Evolutionary conservation across 768 basidiomycete genomes (phyloP).

Genomic region (Agaricus subrufescens): DNA sequence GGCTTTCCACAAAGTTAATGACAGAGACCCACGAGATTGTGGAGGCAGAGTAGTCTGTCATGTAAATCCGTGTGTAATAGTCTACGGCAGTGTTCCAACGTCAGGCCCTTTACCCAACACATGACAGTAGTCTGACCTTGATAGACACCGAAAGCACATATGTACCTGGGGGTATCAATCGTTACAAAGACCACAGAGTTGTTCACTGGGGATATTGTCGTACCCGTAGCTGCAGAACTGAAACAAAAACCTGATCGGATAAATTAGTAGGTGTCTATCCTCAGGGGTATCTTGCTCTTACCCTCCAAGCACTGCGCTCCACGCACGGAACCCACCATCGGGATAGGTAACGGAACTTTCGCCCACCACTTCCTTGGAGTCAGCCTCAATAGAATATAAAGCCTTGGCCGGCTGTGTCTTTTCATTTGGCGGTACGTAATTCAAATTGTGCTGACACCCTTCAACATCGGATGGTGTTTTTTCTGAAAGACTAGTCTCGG

Average conservation of each 20-base stretch:
- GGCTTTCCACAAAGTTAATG: background rate
- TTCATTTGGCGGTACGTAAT: no score
- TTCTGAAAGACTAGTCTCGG: no score
- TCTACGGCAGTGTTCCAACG: conserved; percentile 17
- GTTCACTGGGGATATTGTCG: background rate
- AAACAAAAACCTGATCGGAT: conserved; percentile 24
- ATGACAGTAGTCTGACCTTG: conserved; percentile 24
- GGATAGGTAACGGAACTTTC: background rate
- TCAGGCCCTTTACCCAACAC: background rate
- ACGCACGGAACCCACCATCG: background rate
- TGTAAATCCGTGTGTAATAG: conserved; percentile 32
- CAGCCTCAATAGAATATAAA: no score
- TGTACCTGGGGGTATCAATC: conserved; percentile 21
- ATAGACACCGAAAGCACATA: conserved; percentile 37
- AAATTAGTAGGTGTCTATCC: background rate
- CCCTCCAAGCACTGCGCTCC: background rate
- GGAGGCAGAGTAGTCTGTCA: conserved; percentile 31
- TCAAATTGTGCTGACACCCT: no score
- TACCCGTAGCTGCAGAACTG: conserved; percentile 35
- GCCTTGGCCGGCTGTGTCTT: no score
- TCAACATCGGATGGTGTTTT: no score
- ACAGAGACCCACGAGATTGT: conserved; percentile 29
- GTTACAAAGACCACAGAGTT: background rate
- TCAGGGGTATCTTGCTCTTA: background rate
- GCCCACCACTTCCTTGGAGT: background rate